Evolutionary conservation across 1,284 basidiomycete genomes (phyloP).

Genomic region (Cryptococcus sp.): DNA sequence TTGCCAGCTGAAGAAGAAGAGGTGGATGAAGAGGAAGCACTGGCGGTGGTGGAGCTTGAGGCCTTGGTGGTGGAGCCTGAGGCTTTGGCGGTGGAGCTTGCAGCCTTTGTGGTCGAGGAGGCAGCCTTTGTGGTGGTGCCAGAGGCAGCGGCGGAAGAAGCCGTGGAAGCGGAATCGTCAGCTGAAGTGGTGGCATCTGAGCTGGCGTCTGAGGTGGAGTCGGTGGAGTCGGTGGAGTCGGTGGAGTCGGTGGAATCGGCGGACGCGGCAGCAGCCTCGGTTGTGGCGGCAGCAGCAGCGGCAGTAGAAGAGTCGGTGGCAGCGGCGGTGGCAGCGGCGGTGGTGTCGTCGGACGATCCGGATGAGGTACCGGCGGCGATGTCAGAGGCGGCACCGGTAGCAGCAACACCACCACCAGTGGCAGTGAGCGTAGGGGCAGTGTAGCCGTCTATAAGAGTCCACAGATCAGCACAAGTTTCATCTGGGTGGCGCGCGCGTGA

Average conservation of each 20-base stretch:
- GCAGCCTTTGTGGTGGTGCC: conserved; percentile 14
- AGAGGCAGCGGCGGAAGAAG: conserved; percentile 6
- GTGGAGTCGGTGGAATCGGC: conserved; percentile 12
- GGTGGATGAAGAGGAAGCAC: conserved; percentile 6
- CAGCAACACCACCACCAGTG: conserved; percentile 46
- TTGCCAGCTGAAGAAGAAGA: conserved; percentile 5
- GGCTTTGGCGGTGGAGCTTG: conserved; percentile 11
- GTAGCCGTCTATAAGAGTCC: conserved; percentile 27
- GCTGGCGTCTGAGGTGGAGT: conserved; percentile 14
- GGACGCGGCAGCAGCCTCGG: conserved; percentile 8
- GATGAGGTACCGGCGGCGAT: conserved; percentile 16
- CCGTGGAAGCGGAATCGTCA: conserved; percentile 13
- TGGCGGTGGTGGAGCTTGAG: conserved; percentile 11
- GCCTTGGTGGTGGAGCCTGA: conserved; percentile 16
- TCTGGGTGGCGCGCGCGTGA: not conserved
- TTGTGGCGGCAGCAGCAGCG: conserved; percentile 11
- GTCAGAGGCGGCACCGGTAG: conserved; percentile 34
- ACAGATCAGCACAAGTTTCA: not conserved
- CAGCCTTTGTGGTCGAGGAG: conserved; percentile 5
- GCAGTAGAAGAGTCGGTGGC: conserved; percentile 13
- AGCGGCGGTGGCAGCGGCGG: conserved; percentile 13
- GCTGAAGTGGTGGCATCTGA: conserved; percentile 13
- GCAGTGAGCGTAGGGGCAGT: conserved; percentile 45
- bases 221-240: conserved; percentile 3
- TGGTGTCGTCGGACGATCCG: conserved; percentile 10